phyloP scores from a whole-genome alignment of 2,329 filamentous ascomycete genomes.

The Aspergillus awamori region DNA sequence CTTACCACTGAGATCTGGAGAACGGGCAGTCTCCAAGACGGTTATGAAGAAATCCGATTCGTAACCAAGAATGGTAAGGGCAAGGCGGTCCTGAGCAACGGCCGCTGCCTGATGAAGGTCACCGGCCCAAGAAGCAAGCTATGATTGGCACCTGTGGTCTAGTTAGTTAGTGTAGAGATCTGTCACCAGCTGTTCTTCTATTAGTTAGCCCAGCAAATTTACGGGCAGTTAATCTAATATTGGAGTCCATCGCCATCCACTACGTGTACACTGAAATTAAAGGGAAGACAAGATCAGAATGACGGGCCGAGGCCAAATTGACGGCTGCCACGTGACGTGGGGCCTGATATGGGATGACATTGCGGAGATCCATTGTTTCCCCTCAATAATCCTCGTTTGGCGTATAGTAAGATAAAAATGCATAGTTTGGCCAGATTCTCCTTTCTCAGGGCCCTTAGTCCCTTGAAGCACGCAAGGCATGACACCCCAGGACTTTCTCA shows the following conservation, averaged over 20 bases:
- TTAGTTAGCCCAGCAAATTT: no score
- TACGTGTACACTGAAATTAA: no score
- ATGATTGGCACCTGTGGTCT: conserved; percentile 41
- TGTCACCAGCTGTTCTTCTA: no score
- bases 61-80: conserved; percentile 75
- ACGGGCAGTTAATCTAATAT: no score
- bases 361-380: conserved; percentile 3
- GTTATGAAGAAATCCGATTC: conserved; percentile 83
- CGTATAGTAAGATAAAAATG: background rate
- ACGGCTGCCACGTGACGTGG: background rate
- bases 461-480: conserved; percentile 14
- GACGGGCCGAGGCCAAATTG: background rate
- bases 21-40: conserved; percentile 63
- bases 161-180: background rate
- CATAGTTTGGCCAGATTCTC: conserved; percentile 13
- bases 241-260: background rate
- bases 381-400: background rate
- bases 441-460: conserved; percentile 9
- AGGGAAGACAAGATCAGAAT: background rate
- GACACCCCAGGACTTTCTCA: background rate
- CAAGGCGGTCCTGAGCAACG: conserved; percentile 86
- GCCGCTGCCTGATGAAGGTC: conserved; percentile 74
- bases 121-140: conserved; percentile 65
- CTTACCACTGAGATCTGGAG: conserved; percentile 80
- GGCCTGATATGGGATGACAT: background rate